These are phyloP conservation scores for Ricinus communis DNA, from an alignment of 345 rosid species.

Conservation along the genomic window DNA sequence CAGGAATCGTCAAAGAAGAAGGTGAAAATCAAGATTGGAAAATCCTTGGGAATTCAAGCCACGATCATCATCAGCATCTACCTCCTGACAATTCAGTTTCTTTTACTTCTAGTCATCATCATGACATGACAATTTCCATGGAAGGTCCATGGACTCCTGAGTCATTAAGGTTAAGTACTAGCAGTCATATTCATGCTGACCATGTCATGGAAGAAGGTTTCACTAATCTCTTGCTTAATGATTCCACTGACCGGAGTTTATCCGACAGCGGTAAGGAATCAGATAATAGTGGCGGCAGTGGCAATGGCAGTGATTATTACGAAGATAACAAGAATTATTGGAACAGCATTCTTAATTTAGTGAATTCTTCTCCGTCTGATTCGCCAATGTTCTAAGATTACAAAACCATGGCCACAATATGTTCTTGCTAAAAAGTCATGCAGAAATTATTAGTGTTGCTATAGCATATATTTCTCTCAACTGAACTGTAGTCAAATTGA, in stretches of 20 bases:
- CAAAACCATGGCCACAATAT: not conserved
- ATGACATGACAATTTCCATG: conserved; percentile 49
- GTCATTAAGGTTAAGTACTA: conserved; percentile 30
- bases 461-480: not conserved
- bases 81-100: conserved; percentile 38
- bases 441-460: not conserved
- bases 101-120: conserved; percentile 41
- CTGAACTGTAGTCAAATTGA: not conserved
- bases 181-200: conserved; percentile 18
- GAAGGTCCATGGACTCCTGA: conserved; percentile 50
- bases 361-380: conserved; percentile 77
- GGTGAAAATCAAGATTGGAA: conserved; percentile 58
- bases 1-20: conserved; percentile 50
- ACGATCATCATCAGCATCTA: conserved; percentile 5
- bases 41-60: conserved; percentile 30
- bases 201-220: conserved; percentile 64
- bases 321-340: conserved; percentile 94
- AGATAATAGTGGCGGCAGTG: conserved; percentile 28
- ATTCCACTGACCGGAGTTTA: conserved; percentile 46
- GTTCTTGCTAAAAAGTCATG: too few species aligned
- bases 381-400: conserved; percentile 59
- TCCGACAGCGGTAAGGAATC: conserved; percentile 50
- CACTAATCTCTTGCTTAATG: conserved; percentile 65
- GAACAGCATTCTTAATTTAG: conserved; percentile 91
- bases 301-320: conserved; percentile 47